Conservation (phyloP, 2,329 filamentous ascomycete species). For the Juglanconis juglandina region DNA sequence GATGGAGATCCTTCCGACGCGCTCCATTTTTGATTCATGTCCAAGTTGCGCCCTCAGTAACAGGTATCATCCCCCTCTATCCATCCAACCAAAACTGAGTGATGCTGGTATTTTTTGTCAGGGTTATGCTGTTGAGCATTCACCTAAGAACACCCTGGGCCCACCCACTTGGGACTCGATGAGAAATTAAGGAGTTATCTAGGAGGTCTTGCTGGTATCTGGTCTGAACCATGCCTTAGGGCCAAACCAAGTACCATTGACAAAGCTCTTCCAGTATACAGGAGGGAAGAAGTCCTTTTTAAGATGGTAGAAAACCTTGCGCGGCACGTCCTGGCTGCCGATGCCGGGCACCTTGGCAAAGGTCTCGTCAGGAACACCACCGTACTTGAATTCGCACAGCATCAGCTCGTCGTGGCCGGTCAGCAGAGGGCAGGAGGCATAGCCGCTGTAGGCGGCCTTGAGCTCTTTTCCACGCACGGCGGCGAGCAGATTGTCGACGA, state of each 20-base stretch:
- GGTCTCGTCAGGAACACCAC: constrained; percentile 43
- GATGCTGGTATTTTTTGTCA: neutral
- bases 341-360: constrained; percentile 30
- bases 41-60: neutral
- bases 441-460: constrained; percentile 38
- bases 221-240: constrained; percentile 21
- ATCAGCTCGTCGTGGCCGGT: constrained; percentile 43
- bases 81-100: neutral
- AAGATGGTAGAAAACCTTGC: constrained; percentile 37
- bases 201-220: constrained; percentile 9
- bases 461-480: constrained; percentile 32
- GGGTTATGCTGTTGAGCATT: neutral
- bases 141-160: neutral
- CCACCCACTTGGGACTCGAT: neutral
- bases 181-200: neutral
- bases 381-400: constrained; percentile 47
- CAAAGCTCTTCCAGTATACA: constrained; percentile 29
- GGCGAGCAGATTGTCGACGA: constrained; percentile 39
- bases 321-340: constrained; percentile 38
- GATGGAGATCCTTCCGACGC: no score
- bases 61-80: neutral
- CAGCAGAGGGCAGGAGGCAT: constrained; percentile 43
- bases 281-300: constrained; percentile 43
- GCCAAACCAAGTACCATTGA: constrained; percentile 31
- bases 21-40: no score